Evolutionary conservation across 768 basidiomycete species (phyloP), one percentile per base, ranked within the genome.

Genomic region (Pleurotus sapidus): DNA sequence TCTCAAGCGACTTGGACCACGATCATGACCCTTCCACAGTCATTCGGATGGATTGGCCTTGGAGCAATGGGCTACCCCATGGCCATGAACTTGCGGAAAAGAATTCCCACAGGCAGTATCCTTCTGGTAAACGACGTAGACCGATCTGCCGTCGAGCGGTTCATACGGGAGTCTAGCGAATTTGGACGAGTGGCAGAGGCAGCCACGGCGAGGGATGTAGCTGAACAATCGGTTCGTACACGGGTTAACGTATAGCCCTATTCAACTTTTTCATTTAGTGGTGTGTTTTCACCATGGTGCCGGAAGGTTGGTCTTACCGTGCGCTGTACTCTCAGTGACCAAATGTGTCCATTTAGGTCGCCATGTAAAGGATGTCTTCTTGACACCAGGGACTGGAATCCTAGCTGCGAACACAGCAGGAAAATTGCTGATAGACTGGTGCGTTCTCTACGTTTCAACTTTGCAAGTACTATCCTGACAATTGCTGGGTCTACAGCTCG

Each of bases 41-140:
- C 51, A 23, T 69, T 69, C 54, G 76, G 75, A 58, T 77, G 73
- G 74, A 67, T 78, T 50, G 75, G 76, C 15, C 64, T 76, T 4
- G 76, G 76, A 9, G 75, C 75, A 1, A 77, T 78, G 76, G 75
- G 75, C 3, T 75, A 72, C 60, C 77, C 76, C 0, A 77, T 78
- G 77, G 75, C 74, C 5, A 59, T 61, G 24, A 72, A 72, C 43
- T 59, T 78, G 7, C 67, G 70, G 11, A 64, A 63, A 46, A 72
- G 71, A 46, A 55, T 72, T 8, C 67, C 70, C 5, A 20, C 18
- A 2, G 60, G 66, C n/a, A 64, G 61, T 15, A 48, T 59, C 7
- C 40, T 78, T 42, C 60, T 59, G 43, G 67, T 77, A 14, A 77
- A 71, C 49, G 77, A 78, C 59, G 61, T 76, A 11, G 67, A 77